phyloP scores from a whole-genome alignment of 345 rosid genomes.

The Acer negundo region DNA sequence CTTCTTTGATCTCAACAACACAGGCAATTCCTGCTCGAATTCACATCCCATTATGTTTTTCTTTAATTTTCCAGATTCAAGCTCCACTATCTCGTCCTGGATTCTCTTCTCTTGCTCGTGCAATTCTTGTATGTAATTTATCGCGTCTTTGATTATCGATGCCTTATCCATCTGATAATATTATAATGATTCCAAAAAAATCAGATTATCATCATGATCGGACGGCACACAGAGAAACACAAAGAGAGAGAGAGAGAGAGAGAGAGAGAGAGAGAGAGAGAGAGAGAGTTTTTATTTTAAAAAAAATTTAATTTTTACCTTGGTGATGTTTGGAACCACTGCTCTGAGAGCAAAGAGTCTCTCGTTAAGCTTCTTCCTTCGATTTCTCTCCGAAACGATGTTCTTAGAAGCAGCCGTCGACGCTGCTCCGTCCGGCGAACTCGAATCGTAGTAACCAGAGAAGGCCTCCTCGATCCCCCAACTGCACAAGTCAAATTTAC shows the following conservation, averaged over 20 bases:
- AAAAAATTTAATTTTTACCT: constrained; percentile 38
- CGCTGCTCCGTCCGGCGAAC: constrained; percentile 90
- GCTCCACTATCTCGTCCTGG: constrained; percentile 67
- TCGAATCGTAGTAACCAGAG: constrained; percentile 79
- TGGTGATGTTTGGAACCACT: constrained; percentile 92
- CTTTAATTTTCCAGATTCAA: constrained; percentile 56
- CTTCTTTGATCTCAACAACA: constrained; percentile 68
- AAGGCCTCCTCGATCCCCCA: constrained; percentile 58
- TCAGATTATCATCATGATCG: not conserved
- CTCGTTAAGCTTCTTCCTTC: constrained; percentile 90
- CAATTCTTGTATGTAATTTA: constrained; percentile 79
- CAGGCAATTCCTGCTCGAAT: constrained; percentile 60
- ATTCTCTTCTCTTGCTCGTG: constrained; percentile 78
- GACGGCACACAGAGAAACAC: not conserved
- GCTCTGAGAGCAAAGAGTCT: constrained; percentile 86
- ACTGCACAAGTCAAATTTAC: constrained; percentile 25
- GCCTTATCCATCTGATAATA: constrained; percentile 91
- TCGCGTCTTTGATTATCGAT: constrained; percentile 95
- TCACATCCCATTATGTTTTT: constrained; percentile 40
- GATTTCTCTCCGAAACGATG: constrained; percentile 83
- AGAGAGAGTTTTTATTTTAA: not conserved
- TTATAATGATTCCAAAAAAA: too few relatives aligned
- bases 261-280: not conserved
- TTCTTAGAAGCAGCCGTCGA: constrained; percentile 83
- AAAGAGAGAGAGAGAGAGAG: not conserved